Percentiles rank a stretch among this genome's conserved stretches.
Conservation (phyloP, 495 filamentous ascomycete species). For the Xylaria castorea region DNA sequence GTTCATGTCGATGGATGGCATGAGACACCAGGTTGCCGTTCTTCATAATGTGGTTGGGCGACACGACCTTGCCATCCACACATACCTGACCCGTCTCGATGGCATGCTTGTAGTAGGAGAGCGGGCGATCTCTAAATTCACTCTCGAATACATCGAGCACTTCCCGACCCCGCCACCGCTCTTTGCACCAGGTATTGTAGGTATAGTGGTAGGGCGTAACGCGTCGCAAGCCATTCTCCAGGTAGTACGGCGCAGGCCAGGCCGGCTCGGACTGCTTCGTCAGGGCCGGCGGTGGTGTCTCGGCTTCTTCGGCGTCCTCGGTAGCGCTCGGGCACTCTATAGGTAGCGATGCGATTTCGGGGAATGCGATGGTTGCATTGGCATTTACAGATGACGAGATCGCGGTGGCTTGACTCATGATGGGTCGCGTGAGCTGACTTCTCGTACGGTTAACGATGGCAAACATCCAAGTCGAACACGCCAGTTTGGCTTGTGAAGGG, state of each 20-base stretch:
- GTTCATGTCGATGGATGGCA: conserved; percentile 94
- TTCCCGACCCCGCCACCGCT: conserved; percentile 80
- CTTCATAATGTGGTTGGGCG: conserved; percentile 53
- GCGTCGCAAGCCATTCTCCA: conserved; percentile 79
- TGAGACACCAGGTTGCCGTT: conserved; percentile 83
- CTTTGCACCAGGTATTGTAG: conserved; percentile 92
- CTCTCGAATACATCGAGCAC: conserved; percentile 80
- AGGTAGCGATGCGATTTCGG: conserved; percentile 25
- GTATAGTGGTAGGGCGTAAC: conserved; percentile 92
- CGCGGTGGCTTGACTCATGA: conserved; percentile 33
- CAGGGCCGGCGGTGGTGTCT: conserved; percentile 46
- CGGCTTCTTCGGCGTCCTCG: not conserved
- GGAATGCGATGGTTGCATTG: conserved; percentile 16
- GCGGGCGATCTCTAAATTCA: conserved; percentile 86
- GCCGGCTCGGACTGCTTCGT: conserved; percentile 66
- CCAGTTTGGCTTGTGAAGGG: not conserved
- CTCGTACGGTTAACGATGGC: conserved; percentile 21
- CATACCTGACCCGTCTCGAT: conserved; percentile 77
- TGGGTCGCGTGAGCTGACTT: conserved; percentile 22
- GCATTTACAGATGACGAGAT: conserved; percentile 27
- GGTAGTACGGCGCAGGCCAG: conserved; percentile 75
- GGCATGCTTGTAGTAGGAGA: conserved; percentile 86
- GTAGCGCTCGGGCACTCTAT: conserved; percentile 11
- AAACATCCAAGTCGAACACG: not conserved
- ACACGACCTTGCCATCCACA: conserved; percentile 71